Evolutionary conservation across 306 rosid genomes (phyloP).

Genomic region (Quercus berberidifolia): DNA sequence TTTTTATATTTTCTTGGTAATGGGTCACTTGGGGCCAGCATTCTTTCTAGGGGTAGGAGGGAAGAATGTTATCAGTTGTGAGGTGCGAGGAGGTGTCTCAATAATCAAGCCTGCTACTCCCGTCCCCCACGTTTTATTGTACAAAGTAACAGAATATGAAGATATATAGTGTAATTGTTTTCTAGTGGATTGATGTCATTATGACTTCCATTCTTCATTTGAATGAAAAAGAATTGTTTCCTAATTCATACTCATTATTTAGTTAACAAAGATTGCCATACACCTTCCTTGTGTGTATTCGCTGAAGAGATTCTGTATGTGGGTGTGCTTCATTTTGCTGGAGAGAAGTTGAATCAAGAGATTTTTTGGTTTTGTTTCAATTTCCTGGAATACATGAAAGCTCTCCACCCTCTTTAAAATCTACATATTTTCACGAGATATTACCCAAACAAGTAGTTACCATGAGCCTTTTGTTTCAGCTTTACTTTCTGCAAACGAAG

Average conservation of each 20-base stretch:
- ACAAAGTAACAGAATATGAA: slow-evolving; percentile 20
- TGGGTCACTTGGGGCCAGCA: slow-evolving; percentile 31
- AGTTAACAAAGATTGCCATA: not conserved
- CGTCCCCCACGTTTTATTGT: slow-evolving; percentile 17
- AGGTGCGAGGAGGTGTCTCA: slow-evolving; percentile 33
- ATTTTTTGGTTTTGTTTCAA: too few relatives aligned
- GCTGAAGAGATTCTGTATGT: too few relatives aligned
- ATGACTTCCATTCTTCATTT: not conserved
- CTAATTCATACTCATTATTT: not conserved
- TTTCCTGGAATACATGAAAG: too few relatives aligned
- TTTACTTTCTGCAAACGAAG: too few relatives aligned
- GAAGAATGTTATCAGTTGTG: slow-evolving; percentile 27
- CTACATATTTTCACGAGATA: too few relatives aligned
- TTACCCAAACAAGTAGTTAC: too few relatives aligned
- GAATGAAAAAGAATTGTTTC: too few relatives aligned
- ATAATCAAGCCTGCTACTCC: slow-evolving; percentile 23
- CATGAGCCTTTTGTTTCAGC: too few relatives aligned
- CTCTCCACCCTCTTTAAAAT: too few relatives aligned
- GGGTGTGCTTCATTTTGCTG: too few relatives aligned
- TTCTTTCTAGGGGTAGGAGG: slow-evolving; percentile 33
- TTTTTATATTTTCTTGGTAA: slow-evolving; percentile 18
- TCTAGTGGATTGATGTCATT: slow-evolving; percentile 6
- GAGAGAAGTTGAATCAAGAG: too few relatives aligned
- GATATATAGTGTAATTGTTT: slow-evolving; percentile 19
- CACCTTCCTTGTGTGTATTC: not conserved